These are phyloP conservation scores for Fusarium falciforme DNA, from an alignment of 2,329 filamentous ascomycete species.

Conservation along the genomic window DNA sequence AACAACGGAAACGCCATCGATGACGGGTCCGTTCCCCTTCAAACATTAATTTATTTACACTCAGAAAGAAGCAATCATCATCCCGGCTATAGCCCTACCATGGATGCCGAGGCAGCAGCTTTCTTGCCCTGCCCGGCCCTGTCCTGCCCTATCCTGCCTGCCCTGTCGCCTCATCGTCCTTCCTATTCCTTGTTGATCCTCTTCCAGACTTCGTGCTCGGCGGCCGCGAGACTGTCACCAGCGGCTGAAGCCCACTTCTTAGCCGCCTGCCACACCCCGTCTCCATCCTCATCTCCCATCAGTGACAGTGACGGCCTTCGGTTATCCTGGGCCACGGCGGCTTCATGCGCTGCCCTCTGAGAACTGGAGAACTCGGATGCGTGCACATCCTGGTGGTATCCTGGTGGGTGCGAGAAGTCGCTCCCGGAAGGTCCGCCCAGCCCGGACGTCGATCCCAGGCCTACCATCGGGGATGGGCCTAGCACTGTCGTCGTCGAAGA, in stretches of 20 bases:
- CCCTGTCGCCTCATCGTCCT: conserved; percentile 1
- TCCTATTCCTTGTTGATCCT: conserved; percentile 68
- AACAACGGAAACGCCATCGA: conserved; percentile 36
- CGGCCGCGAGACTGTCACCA: conserved; percentile 67
- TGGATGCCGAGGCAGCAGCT: conserved; percentile 12
- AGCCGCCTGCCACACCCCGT: conserved; percentile 66
- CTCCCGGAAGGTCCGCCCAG: conserved; percentile 41
- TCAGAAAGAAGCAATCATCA: conserved; percentile 30
- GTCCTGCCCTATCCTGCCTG: not conserved
- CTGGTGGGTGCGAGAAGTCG: conserved; percentile 60
- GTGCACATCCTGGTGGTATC: conserved; percentile 67
- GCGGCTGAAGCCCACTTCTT: conserved; percentile 69
- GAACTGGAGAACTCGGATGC: conserved; percentile 63
- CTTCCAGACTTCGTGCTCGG: conserved; percentile 72
- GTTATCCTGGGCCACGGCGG: conserved; percentile 43
- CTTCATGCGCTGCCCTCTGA: conserved; percentile 57
- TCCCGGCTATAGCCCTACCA: conserved; percentile 35
- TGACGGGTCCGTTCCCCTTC: conserved; percentile 34
- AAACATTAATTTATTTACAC: conserved; percentile 41
- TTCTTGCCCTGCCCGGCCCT: not conserved
- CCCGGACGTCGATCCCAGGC: conserved; percentile 42
- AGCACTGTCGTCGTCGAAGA: conserved; percentile 57
- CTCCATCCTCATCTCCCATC: conserved; percentile 49
- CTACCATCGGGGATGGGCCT: conserved; percentile 42
- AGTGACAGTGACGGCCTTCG: conserved; percentile 34